Base-by-base conservation (phyloP, 208 protist species). In the Herpetomonas samuelpessoai region DNA sequence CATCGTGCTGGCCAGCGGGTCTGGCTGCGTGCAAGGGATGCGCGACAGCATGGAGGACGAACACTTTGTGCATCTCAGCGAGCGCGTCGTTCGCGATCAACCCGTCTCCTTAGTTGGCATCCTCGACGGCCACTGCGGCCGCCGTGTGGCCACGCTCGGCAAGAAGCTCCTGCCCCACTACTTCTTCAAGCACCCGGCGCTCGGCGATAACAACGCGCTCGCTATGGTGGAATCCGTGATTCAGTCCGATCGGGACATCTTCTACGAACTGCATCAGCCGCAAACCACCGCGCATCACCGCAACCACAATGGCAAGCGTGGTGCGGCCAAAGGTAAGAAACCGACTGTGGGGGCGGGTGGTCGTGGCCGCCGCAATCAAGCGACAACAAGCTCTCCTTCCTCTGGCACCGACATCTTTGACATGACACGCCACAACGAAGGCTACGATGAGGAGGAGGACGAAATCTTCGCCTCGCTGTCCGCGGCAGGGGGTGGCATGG, bases 1-100 rank as follows among this genome's bases (percentile, higher is more conserved):
- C 3, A 77, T 92, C 21, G 58, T 74, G 55, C 71, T 89, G 28
- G 59, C 70, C 14, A 70, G 66, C 1, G 86, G 82, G 38, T 77
- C 65, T 41, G 86, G 86, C 51, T 76, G 68, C 39, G 60, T 83
- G 54, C 86, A 93, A 63, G 86, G 86, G 12, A 79, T 82, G 58
- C 82, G 86, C 3, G 75, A 76, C 6, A 93, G 80, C 18, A 93
- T 93, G 86, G 86, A 93, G 52, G 86, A 93, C 65, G 80, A 79
- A 41, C 86, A 93, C 65, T 84, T 88, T 58, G 57, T 66, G 16
- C 54, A 76, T 18, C 61, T 90, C 18, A 74, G 79, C 72, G 62
- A 62, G 7, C 52, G 72, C 25, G 63, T 66, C 21, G 81, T 75
- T 14, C 69, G 66, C 3, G 84, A 70, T n/a, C 78, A 88, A 67